Base-by-base conservation (phyloP, 257 asterid genomes). In the Solanum sejunctum region DNA sequence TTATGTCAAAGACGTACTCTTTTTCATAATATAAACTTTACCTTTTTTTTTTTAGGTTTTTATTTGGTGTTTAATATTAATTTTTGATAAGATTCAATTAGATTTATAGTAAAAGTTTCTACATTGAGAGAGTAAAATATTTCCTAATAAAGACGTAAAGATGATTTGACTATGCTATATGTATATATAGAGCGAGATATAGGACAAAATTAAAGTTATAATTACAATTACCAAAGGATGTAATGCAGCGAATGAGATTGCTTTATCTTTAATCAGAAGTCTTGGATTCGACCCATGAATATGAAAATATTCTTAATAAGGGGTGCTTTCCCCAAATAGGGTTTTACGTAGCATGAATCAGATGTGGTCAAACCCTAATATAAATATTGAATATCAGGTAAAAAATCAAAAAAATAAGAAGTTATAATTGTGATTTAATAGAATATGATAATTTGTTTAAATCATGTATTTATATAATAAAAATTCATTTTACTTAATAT, bases 11-110 rank as follows among this genome's bases (percentile, higher is more conserved):
- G 26, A 13, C 17, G 47, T 9, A 26, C 26, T 3, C 36, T 26
- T 26, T 51, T 2, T 4, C 41, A 36, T 36, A 36, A 70, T 28
- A 66, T 66, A 66, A 10, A 26, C 26, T 26, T 8, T 7, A 12
- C 18, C 70, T 12, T 1, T 8, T 61, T 61, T 21, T 2, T 51
- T n/a, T 21, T 5, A 11, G 6, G 5, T 12, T 12, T 12, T 11
- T 0, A 0, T 63, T 1, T 1, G 0, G 2, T 9, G 13, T 58
- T 58, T 5, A 2, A 10, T 58, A 58, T n/a, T 3, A 18, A 1
- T 20, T 56, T 56, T 56, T 0, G 10, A 6, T 0, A 0, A 1
- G 1, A 58, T 58, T 58, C 20, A 58, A 8, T 58, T 43, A 8
- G 2, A 7, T 43, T 43, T 8, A 43, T 43, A 2, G 0, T 43